Conservation (phyloP, 257 asterid species). For the Knoxia roxburghii region DNA sequence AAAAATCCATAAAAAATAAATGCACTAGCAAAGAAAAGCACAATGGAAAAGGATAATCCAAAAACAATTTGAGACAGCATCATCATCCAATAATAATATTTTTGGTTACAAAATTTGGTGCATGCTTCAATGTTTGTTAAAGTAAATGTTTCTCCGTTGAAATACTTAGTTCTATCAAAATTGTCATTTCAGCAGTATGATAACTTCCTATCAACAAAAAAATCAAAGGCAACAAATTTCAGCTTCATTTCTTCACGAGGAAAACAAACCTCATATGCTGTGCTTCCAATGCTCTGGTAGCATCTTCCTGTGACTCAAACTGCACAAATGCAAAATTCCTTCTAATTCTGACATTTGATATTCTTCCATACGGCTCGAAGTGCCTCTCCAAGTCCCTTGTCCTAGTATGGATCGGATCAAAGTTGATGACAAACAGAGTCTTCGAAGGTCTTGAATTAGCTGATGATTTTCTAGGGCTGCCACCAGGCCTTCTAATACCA, state of each 20-base stretch:
- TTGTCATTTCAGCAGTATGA: background rate
- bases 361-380: constrained; percentile 70
- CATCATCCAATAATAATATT: background rate
- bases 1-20: too few species aligned
- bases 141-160: background rate
- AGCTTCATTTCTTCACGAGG: background rate
- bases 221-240: constrained; percentile 1
- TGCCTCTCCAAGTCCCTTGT: constrained; percentile 77
- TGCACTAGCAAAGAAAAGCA: background rate
- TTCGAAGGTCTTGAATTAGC: constrained; percentile 67
- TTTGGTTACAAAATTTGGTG: background rate
- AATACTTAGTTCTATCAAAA: background rate
- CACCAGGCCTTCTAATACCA: constrained; percentile 67
- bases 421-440: constrained; percentile 81
- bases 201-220: background rate
- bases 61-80: background rate
- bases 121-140: background rate
- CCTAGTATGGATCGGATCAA: constrained; percentile 75
- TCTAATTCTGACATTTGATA: constrained; percentile 75
- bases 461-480: constrained; percentile 61
- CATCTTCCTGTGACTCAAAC: constrained; percentile 75
- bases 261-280: constrained; percentile 57
- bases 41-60: background rate
- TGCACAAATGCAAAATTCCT: constrained; percentile 87
- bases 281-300: constrained; percentile 72